Evolutionary conservation across 768 basidiomycete species (phyloP), one percentile per base, ranked within the genome.

Genomic region (Boletus speciosus): DNA sequence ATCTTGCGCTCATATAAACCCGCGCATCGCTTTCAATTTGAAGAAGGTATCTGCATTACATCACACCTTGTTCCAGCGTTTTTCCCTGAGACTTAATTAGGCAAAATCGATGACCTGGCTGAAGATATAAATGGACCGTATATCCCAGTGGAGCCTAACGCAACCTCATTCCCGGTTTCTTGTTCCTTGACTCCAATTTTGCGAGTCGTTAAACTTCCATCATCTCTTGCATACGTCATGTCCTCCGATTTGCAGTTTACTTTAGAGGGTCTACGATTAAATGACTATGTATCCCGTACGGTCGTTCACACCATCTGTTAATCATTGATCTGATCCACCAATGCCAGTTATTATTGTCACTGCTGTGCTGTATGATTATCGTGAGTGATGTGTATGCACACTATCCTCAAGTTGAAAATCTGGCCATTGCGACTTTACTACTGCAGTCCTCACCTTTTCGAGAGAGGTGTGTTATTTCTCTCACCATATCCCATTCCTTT

Each of bases 371-470:
- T 58, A 60, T 32, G 58, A 59, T 25, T 59, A 50, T 11, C 12
- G 56, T 54, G 34, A 47, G 58, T 34, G 6, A 19, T 25, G 6
- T 15, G 23, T 11, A 1, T 51, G 8, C 0, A 38, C 32, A 2
- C 5, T 7, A 1, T 37, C 15, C 12, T 34, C 29, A 15, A 6
- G n/a, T 15, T 29, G 12, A 23, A 29, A 29, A 29, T 1, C 1
- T 41, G 25, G 36, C 5, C 6, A 14, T n/a, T 27, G 0, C 1
- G 3, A 19, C 12, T 25, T 6, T 12, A 12, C 19, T 12, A 37
- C 25, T 38, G 12, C 19, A 58, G 55, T 52, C 32, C 55, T 58
- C 27, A 58, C 37, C 16, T 52, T 58, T 36, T 6, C 56, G 9
- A 21, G n/a, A 9, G 55, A 58, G 47, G 54, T 57, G 45, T 32